A percentile compares a stretch with the other conserved stretches of the same genome.
These are phyloP conservation scores for Xerocomellus chrysenteron DNA, from an alignment of 768 basidiomycete species.

Conservation along the genomic window DNA sequence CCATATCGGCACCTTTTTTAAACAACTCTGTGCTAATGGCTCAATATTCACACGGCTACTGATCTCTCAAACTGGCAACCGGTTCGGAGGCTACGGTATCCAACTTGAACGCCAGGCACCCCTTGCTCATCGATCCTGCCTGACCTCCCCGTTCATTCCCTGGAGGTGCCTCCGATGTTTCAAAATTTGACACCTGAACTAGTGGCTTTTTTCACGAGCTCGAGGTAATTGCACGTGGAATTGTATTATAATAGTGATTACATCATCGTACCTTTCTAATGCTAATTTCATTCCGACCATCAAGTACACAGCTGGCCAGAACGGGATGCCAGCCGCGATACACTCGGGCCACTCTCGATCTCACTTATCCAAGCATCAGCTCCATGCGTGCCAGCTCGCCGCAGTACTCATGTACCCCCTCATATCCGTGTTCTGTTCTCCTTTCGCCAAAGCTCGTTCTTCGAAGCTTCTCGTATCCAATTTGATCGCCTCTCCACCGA, in stretches of 20 bases:
- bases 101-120: background rate
- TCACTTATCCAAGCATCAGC: background rate
- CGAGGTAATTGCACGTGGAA: slow-evolving; percentile 19
- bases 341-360: background rate
- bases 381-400: slow-evolving; percentile 1
- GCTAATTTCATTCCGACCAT: slow-evolving; percentile 15
- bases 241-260: slow-evolving; percentile 18
- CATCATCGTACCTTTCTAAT: slow-evolving; percentile 28
- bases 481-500: background rate
- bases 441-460: background rate
- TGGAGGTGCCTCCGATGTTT: background rate
- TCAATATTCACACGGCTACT: slow-evolving; percentile 29
- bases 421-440: slow-evolving; percentile 17
- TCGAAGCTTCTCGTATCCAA: slow-evolving; percentile 3
- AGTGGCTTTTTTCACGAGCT: slow-evolving; percentile 10
- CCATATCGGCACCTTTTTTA: slow-evolving; percentile 40
- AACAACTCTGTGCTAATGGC: slow-evolving; percentile 30
- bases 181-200: background rate
- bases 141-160: background rate
- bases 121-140: background rate
- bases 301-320: slow-evolving; percentile 12
- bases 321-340: background rate
- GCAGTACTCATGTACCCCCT: slow-evolving; percentile 3
- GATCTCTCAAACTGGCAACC: slow-evolving; percentile 9
- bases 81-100: background rate